These are phyloP conservation scores for Trametes cinnabarina DNA, from an alignment of 768 basidiomycete genomes.

Conservation along the genomic window DNA sequence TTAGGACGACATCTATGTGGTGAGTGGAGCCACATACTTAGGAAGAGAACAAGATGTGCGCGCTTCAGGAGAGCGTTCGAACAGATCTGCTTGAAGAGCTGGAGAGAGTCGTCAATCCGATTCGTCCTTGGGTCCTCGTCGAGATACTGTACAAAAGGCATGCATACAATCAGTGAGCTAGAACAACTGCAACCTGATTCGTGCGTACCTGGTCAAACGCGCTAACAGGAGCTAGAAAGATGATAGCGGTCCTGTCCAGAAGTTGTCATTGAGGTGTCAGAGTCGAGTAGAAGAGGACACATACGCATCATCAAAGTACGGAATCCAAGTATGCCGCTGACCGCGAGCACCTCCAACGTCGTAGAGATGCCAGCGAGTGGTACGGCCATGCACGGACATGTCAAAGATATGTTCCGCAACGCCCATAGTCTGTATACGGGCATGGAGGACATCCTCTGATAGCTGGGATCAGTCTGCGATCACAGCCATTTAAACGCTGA, in stretches of 20 bases:
- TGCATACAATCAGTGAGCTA: not conserved
- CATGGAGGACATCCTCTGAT: slow-evolving; percentile 81
- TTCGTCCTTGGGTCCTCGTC: slow-evolving; percentile 86
- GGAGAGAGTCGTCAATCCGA: slow-evolving; percentile 84
- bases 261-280: slow-evolving; percentile 30
- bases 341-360: slow-evolving; percentile 82
- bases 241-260: slow-evolving; percentile 57
- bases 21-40: slow-evolving; percentile 66
- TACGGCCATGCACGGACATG: slow-evolving; percentile 74
- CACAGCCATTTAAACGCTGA: not conserved
- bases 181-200: not conserved
- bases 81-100: slow-evolving; percentile 83
- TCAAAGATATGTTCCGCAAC: slow-evolving; percentile 83
- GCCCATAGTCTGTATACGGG: slow-evolving; percentile 90
- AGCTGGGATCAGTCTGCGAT: not conserved
- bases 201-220: slow-evolving; percentile 76
- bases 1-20: slow-evolving; percentile 23
- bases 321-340: slow-evolving; percentile 78
- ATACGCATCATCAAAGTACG: slow-evolving; percentile 79
- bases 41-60: slow-evolving; percentile 44
- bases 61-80: slow-evolving; percentile 77
- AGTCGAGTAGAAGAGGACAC: slow-evolving; percentile 33
- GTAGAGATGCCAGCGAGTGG: slow-evolving; percentile 76
- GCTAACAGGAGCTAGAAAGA: slow-evolving; percentile 82
- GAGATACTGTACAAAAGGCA: slow-evolving; percentile 53